Percentiles rank a stretch among this genome's conserved stretches.
phyloP scores from a whole-genome alignment of 768 basidiomycete genomes.

The Calocybe cyanea region DNA sequence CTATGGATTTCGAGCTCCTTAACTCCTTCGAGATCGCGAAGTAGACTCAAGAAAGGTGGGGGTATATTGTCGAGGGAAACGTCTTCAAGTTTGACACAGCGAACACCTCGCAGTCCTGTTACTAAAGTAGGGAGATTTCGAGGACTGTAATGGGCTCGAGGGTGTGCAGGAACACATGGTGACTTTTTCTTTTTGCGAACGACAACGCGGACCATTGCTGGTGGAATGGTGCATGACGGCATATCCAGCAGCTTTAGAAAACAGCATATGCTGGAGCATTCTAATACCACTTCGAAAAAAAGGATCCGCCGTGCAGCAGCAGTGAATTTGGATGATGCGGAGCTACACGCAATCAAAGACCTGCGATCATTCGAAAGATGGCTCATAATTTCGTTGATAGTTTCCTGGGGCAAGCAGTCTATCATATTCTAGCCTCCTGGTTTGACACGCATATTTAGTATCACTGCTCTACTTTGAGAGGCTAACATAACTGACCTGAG shows the following conservation, averaged over 20 bases:
- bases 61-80: slow-evolving; percentile 24
- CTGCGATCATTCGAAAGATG: slow-evolving; percentile 24
- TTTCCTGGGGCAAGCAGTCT: slow-evolving; percentile 29
- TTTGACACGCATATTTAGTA: too few species aligned
- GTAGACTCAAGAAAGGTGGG: slow-evolving; percentile 22
- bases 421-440: slow-evolving; percentile 6
- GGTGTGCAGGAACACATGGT: not conserved
- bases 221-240: slow-evolving; percentile 25
- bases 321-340: slow-evolving; percentile 24
- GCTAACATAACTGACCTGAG: too few species aligned
- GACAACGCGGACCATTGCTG: slow-evolving; percentile 20
- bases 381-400: slow-evolving; percentile 26
- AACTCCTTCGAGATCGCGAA: slow-evolving; percentile 23
- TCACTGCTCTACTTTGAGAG: too few species aligned
- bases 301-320: slow-evolving; percentile 24
- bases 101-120: slow-evolving; percentile 11
- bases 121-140: slow-evolving; percentile 11
- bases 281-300: slow-evolving; percentile 25
- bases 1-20: slow-evolving; percentile 22
- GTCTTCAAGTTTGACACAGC: slow-evolving; percentile 20
- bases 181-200: slow-evolving; percentile 11
- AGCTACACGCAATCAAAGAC: slow-evolving; percentile 25
- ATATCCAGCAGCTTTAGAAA: slow-evolving; percentile 26
- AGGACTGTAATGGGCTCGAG: slow-evolving; percentile 14
- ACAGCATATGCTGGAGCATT: slow-evolving; percentile 18